phyloP scores from a whole-genome alignment of 1,284 basidiomycete genomes.

The Trichosporon sp. region DNA sequence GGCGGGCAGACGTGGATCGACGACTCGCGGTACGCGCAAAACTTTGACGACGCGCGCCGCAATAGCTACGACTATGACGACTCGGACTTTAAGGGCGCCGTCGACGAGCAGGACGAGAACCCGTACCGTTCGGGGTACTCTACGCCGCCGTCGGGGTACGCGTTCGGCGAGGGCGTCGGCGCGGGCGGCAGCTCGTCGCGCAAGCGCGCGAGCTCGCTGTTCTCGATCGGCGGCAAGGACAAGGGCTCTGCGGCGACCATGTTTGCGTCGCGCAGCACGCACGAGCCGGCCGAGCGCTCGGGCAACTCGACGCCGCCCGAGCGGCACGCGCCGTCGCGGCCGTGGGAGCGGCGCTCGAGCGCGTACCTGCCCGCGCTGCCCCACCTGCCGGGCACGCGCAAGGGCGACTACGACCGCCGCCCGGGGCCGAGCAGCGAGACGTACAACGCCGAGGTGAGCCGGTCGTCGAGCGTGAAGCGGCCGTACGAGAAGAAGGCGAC shows the following conservation, averaged over 20 bases:
- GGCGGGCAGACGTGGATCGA: slow-evolving; percentile 65
- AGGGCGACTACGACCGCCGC: slow-evolving; percentile 13
- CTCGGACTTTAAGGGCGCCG: background rate
- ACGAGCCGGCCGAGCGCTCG: background rate
- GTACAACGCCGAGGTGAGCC: slow-evolving; percentile 33
- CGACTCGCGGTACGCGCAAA: slow-evolving; percentile 50
- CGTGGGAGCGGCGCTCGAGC: slow-evolving; percentile 22
- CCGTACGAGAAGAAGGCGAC: slow-evolving; percentile 20
- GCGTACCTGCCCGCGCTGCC: slow-evolving; percentile 30
- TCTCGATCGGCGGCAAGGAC: slow-evolving; percentile 14
- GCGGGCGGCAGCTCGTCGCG: slow-evolving; percentile 19
- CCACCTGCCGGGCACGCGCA: background rate
- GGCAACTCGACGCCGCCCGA: slow-evolving; percentile 3
- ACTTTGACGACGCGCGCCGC: slow-evolving; percentile 35
- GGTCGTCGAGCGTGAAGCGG: background rate
- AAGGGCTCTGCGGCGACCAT: background rate
- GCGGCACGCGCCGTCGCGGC: slow-evolving; percentile 13
- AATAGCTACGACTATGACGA: background rate
- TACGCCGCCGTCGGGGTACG: slow-evolving; percentile 18
- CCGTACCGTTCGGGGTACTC: background rate
- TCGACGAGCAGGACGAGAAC: background rate
- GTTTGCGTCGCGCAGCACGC: background rate
- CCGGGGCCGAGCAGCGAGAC: slow-evolving; percentile 30
- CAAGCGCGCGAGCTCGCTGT: slow-evolving; percentile 24
- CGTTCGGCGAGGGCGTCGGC: slow-evolving; percentile 46